These are phyloP conservation scores for Rossbeevera mucosa DNA, from an alignment of 768 basidiomycete species.

Conservation along the genomic window DNA sequence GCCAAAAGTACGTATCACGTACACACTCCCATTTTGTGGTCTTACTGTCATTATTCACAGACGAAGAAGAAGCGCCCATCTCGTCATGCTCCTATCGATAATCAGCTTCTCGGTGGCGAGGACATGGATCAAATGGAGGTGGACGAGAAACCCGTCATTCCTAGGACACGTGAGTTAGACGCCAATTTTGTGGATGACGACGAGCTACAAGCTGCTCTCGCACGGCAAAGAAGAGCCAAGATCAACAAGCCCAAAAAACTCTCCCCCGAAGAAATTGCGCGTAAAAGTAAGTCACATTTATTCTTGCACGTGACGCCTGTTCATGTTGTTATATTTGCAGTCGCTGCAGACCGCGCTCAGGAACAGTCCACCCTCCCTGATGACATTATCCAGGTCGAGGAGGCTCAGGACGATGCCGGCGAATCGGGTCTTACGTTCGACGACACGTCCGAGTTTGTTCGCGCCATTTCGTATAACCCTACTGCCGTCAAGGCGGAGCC, in stretches of 20 bases:
- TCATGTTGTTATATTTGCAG: slow-evolving; percentile 34
- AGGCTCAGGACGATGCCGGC: slow-evolving; percentile 37
- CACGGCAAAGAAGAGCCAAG: slow-evolving; percentile 79
- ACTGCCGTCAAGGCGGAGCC: slow-evolving; percentile 46
- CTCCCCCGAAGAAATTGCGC: slow-evolving; percentile 78
- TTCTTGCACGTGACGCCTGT: not conserved
- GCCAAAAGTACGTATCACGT: slow-evolving; percentile 55
- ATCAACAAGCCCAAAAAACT: slow-evolving; percentile 71
- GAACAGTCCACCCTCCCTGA: slow-evolving; percentile 42
- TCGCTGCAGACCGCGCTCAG: slow-evolving; percentile 56
- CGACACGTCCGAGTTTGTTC: slow-evolving; percentile 95
- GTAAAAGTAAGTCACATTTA: slow-evolving; percentile 50
- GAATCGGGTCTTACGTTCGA: slow-evolving; percentile 74
- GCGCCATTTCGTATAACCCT: slow-evolving; percentile 70
- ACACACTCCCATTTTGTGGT: not conserved
- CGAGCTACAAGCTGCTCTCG: slow-evolving; percentile 90
- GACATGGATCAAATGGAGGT: slow-evolving; percentile 60
- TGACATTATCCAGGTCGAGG: slow-evolving; percentile 45
- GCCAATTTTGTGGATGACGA: slow-evolving; percentile 97
- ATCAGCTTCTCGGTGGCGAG: slow-evolving; percentile 29
- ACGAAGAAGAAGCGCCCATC: slow-evolving; percentile 90
- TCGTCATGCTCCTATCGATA: slow-evolving; percentile 48
- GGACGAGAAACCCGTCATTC: slow-evolving; percentile 66
- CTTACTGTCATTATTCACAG: slow-evolving; percentile 34
- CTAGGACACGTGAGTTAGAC: slow-evolving; percentile 69